Percentiles rank a stretch among this genome's conserved stretches.
These are phyloP conservation scores for Wolfiporia cocos DNA, from an alignment of 1,284 basidiomycete genomes.

Conservation along the genomic window DNA sequence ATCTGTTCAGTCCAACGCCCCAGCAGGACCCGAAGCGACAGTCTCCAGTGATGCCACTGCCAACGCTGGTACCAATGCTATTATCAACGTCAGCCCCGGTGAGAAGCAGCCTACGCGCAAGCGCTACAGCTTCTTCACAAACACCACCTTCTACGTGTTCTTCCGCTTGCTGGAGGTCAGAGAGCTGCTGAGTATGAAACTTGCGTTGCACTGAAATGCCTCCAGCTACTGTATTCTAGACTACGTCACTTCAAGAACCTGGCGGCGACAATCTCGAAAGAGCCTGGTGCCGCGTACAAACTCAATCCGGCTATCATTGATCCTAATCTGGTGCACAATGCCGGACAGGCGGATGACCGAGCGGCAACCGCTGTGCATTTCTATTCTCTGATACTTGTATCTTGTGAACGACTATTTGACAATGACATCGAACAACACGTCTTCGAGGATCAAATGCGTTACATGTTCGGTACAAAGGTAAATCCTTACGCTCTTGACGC, in stretches of 20 bases:
- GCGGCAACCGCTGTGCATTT: constrained; percentile 48
- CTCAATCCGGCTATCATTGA: constrained; percentile 28
- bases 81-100: not conserved
- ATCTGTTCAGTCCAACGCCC: too few relatives aligned
- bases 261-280: constrained; percentile 42
- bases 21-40: too few relatives aligned
- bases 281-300: constrained; percentile 20
- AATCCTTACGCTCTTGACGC: too few relatives aligned
- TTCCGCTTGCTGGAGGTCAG: constrained; percentile 81
- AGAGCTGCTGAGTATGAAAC: not conserved
- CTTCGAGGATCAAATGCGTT: constrained; percentile 89
- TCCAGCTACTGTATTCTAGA: constrained; percentile 77
- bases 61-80: not conserved
- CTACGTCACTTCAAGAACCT: constrained; percentile 74
- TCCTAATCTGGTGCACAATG: constrained; percentile 24
- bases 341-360: constrained; percentile 20
- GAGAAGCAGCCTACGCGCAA: constrained; percentile 31
- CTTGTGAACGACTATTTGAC: constrained; percentile 89
- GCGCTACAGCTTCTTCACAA: constrained; percentile 78
- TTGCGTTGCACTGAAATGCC: too few relatives aligned
- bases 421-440: constrained; percentile 82
- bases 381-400: constrained; percentile 82
- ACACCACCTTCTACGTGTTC: constrained; percentile 84
- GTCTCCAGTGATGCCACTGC: too few relatives aligned
- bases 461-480: constrained; percentile 84